Base-by-base conservation (phyloP, 257 asterid genomes). In the Dorcoceras hygrometricum region DNA sequence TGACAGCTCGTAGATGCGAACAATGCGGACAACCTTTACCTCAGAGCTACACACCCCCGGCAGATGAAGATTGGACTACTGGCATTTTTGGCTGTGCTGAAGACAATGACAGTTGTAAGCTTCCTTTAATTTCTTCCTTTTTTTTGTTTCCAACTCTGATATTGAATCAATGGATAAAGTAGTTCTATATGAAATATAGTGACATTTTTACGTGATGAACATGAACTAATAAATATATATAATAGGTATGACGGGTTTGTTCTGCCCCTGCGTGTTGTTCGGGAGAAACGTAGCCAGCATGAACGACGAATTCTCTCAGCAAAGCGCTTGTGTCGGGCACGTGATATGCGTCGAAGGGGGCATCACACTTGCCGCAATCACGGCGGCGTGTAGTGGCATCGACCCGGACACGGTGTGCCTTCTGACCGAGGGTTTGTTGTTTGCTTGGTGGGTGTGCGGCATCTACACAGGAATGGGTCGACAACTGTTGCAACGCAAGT, bases 391-490 rank as follows among this genome's bases (percentile, higher is more conserved):
- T 60, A 70, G 84, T 51, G 95, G 95, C 54, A 71, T 89, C 48
- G 95, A 89, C 68, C 96, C 96, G 23, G 84, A 86, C 36, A 79
- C 91, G 0, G 85, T 79, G 36, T 83, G 86, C 62, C 93, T 85
- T 66, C 26, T 89, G 18, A 81, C 88, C 9, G 95, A 89, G 69
- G 96, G 96, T 23, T 82, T 89, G 68, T 57, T 83, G 29, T 89
- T 88, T n/a, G 83, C 91, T 23, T 87, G 96, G 95, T 89, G 95
- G 96, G 87, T 89, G 23, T 89, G 95, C 60, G 93, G 87, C 60
- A 85, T 87, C 77, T 89, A 89, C 76, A 82, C 95, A 0, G 90
- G 96, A 76, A 83, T 87, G 89, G 88, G 85, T 23, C 77, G 96
- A n/a, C 95, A 87, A 65, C 23, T 75, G n/a, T 73, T 89, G 77